A percentile compares a stretch with the other conserved stretches of the same genome.
Conservation (phyloP, 2,329 filamentous ascomycete genomes). For the Pseudocercospora pini-densiflorae region DNA sequence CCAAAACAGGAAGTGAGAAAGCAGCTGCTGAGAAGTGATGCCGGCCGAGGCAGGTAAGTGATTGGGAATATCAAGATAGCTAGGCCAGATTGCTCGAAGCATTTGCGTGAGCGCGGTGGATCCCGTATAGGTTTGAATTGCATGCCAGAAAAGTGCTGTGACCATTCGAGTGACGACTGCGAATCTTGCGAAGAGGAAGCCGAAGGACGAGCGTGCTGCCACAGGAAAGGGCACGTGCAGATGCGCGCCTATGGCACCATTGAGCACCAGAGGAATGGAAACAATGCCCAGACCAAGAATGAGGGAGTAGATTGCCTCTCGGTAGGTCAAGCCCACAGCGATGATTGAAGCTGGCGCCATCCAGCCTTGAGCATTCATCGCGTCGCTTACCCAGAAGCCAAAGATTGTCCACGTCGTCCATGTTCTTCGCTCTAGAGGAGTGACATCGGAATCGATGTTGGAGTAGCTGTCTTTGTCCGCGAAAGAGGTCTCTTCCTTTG, state of each 20-base stretch:
- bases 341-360: constrained; percentile 53
- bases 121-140: constrained; percentile 69
- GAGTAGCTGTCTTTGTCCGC: constrained; percentile 44
- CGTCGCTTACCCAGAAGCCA: constrained; percentile 54
- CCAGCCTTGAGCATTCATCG: constrained; percentile 53
- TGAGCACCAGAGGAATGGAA: constrained; percentile 34
- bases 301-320: constrained; percentile 42
- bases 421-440: constrained; percentile 50
- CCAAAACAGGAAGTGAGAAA: constrained; percentile 64
- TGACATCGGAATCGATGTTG: constrained; percentile 53
- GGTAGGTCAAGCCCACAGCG: constrained; percentile 51
- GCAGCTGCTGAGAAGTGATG: constrained; percentile 61
- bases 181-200: constrained; percentile 62
- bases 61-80: constrained; percentile 59
- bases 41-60: constrained; percentile 56
- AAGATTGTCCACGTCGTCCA: constrained; percentile 50
- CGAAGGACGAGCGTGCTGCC: constrained; percentile 60
- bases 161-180: constrained; percentile 59
- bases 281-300: constrained; percentile 42
- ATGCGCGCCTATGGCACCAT: constrained; percentile 54
- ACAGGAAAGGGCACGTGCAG: constrained; percentile 63
- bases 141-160: constrained; percentile 66
- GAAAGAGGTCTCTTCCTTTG: constrained; percentile 46
- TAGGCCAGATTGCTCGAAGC: constrained; percentile 63
- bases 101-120: constrained; percentile 59